These are phyloP conservation scores for Dipodascus geniculatus DNA, from an alignment of 805 yeast species.

Conservation along the genomic window DNA sequence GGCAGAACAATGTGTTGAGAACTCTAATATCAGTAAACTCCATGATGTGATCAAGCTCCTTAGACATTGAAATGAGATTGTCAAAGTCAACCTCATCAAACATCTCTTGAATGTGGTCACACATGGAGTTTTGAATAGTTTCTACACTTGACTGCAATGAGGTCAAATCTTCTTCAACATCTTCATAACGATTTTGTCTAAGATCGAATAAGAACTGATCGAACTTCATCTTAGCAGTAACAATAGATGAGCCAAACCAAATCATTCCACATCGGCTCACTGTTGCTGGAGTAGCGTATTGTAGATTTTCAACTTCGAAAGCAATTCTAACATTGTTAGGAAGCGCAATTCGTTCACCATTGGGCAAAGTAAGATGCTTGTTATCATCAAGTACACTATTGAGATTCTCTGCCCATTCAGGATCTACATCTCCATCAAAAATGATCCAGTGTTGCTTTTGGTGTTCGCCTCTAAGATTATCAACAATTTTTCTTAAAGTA, in stretches of 20 bases:
- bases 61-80: conserved; percentile 21
- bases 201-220: conserved; percentile 16
- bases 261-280: conserved; percentile 86
- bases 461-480: conserved; percentile 48
- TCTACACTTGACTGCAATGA: conserved; percentile 4
- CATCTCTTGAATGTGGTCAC: conserved; percentile 2
- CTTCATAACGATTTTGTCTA: conserved; percentile 10
- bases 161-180: conserved; percentile 12
- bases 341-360: conserved; percentile 70
- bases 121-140: conserved; percentile 13
- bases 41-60: conserved; percentile 39
- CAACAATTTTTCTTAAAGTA: conserved; percentile 44
- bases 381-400: conserved; percentile 91
- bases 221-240: conserved; percentile 16
- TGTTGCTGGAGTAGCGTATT: conserved; percentile 78
- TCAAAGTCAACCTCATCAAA: conserved; percentile 10
- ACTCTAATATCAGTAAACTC: conserved; percentile 29
- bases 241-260: conserved; percentile 41
- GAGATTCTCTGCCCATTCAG: conserved; percentile 83
- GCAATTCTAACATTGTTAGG: conserved; percentile 53
- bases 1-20: conserved; percentile 29
- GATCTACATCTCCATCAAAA: conserved; percentile 90
- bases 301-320: conserved; percentile 64
- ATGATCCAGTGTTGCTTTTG: conserved; percentile 52
- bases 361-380: conserved; percentile 67